Percentiles rank a stretch among this genome's conserved stretches.
Evolutionary conservation across 257 asterid species (phyloP).

Genomic region (Solanum tarijense): DNA sequence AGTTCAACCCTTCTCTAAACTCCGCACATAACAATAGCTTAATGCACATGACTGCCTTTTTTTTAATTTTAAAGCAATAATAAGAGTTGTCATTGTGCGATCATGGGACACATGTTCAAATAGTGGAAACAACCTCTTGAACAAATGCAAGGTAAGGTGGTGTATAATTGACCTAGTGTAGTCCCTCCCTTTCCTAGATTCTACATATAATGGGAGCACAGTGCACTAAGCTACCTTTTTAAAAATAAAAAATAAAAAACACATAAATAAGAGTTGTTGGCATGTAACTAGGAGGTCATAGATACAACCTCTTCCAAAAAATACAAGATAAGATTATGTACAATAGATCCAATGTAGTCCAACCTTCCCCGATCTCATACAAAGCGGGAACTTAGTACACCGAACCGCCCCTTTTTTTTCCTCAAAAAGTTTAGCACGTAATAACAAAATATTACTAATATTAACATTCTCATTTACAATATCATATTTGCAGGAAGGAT

Average conservation of each 20-base stretch:
- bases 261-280: neutral
- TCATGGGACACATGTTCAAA: neutral
- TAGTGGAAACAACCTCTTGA: neutral
- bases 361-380: neutral
- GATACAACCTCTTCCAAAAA: neutral
- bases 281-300: neutral
- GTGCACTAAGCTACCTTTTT: neutral
- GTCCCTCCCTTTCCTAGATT: neutral
- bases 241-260: too few species aligned
- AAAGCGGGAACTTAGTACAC: neutral
- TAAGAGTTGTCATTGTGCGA: neutral
- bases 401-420: accelerated
- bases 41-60: neutral
- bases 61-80: neutral
- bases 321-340: neutral
- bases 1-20: neutral
- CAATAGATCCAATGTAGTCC: neutral
- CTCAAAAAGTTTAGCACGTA: too few species aligned
- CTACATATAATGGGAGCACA: neutral
- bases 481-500: slow-evolving; percentile 30
- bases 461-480: neutral
- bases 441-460: neutral
- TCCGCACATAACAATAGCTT: neutral
- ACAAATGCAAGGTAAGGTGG: neutral
- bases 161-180: neutral